Evolutionary conservation across 495 filamentous ascomycete species (phyloP), one percentile per base, ranked within the genome.

Genomic region (Lineolata rhizophorae): DNA sequence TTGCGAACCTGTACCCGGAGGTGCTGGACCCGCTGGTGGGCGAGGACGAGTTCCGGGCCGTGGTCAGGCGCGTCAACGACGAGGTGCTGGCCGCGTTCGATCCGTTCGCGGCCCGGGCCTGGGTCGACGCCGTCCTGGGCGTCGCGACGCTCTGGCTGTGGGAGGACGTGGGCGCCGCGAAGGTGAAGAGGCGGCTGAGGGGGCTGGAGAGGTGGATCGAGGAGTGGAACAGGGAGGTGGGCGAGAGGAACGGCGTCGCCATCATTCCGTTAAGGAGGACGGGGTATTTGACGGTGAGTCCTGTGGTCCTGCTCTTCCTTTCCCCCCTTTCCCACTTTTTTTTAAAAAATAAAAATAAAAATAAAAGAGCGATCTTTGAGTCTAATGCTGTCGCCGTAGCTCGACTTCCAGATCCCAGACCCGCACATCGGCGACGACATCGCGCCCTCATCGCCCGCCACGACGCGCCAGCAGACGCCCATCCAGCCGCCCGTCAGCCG

Each of bases 1-100:
- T 83, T 45, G 83, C 78, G 4, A 93, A 92, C 39, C 63, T 92
- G 1, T 99, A 95, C 41, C 87, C 87, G 0, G 87, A 95, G 41
- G 90, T 95, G 34, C 56, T 99, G 9, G 81, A 91, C 37, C 81
- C 83, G 2, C 65, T 78, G 27, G 60, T 76, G 3, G 50, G 87
- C 3, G 67, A 75, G 12, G 79, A 87, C 41, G 76, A 81, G 42
- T 94, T 93, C 45, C 67, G 85, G 4, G 57, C 52, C n/a, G 54
- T 93, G 18, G 69, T 93, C 15, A 65, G 73, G 21, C 71, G 64
- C 32, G 61, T 93, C 6, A 93, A 94, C 39, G 55, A 64, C 6
- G 65, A 72, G 40, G 54, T 93, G 11, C 49, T 72, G 17, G 60
- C 60, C 25, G 73, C 71, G 0, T 90, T 85, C 46, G 67, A 72